These are phyloP conservation scores for Orbilia ellipsospora DNA, from an alignment of 2,329 filamentous ascomycete genomes.

Conservation along the genomic window DNA sequence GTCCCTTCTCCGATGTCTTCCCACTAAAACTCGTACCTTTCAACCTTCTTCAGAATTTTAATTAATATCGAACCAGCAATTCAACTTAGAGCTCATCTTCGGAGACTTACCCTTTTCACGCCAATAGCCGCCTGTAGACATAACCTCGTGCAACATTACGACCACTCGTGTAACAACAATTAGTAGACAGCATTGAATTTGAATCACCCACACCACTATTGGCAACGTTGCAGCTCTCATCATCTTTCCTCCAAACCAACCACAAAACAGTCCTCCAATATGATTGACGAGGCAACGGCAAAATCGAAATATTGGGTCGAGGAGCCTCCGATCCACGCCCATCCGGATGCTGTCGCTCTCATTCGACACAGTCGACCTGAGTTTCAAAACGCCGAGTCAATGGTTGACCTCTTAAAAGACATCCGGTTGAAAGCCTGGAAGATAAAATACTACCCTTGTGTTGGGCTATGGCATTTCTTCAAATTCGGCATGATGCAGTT, in stretches of 20 bases:
- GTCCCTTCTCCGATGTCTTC: background rate
- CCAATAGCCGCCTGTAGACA: too few species aligned
- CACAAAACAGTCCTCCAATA: background rate
- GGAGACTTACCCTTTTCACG: too few species aligned
- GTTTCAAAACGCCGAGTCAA: conserved; percentile 31
- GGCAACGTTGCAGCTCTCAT: background rate
- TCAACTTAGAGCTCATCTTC: too few species aligned
- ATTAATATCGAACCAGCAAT: too few species aligned
- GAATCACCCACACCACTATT: too few species aligned
- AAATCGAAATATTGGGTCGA: conserved; percentile 53
- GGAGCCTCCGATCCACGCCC: conserved; percentile 47
- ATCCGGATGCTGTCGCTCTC: conserved; percentile 41
- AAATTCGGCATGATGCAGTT: conserved; percentile 61
- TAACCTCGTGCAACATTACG: background rate
- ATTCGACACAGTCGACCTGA: conserved; percentile 41
- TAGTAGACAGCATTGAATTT: background rate
- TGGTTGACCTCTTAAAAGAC: conserved; percentile 40
- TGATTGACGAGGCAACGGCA: conserved; percentile 49
- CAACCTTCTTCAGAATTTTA: too few species aligned
- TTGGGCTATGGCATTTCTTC: conserved; percentile 63
- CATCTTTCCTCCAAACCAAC: too few species aligned
- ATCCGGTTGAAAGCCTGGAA: conserved; percentile 60
- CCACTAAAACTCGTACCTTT: too few species aligned
- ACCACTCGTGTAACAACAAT: background rate
- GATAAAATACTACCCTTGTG: conserved; percentile 62